Conservation (phyloP, 345 rosid genomes). For the Raphanus raphanistrum region DNA sequence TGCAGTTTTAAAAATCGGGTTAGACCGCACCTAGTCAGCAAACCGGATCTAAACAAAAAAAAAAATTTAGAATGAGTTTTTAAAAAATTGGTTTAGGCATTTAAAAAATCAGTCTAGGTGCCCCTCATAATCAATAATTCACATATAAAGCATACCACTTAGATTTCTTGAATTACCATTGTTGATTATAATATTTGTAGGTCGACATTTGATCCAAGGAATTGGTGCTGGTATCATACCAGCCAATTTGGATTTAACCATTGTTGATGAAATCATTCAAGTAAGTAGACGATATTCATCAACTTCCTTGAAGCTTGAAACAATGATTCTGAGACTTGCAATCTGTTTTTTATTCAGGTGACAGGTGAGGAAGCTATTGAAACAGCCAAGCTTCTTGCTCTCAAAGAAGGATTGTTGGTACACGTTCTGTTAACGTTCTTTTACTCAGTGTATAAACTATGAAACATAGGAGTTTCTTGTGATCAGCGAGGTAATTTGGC, state of each 20-base stretch:
- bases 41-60: too few species aligned
- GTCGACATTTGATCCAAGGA: slow-evolving; percentile 63
- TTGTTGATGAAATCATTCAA: slow-evolving; percentile 74
- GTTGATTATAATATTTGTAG: slow-evolving; percentile 21
- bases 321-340: background rate
- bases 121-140: too few species aligned
- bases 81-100: too few species aligned
- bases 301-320: background rate
- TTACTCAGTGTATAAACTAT: background rate
- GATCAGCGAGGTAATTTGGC: background rate
- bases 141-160: too few species aligned
- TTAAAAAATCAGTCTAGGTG: too few species aligned
- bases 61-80: too few species aligned
- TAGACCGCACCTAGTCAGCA: too few species aligned
- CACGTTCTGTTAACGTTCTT: background rate
- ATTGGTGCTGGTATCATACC: slow-evolving; percentile 85
- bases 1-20: background rate
- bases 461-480: background rate
- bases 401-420: slow-evolving; percentile 63
- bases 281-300: slow-evolving; percentile 40
- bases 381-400: slow-evolving; percentile 53
- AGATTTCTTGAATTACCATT: too few species aligned
- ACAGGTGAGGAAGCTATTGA: slow-evolving; percentile 52
- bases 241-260: slow-evolving; percentile 60
- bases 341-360: slow-evolving; percentile 33